Evolutionary conservation across 352 stramenopile genomes (phyloP), one percentile per base, ranked within the genome.

Genomic region (Phytopythium helicoides): DNA sequence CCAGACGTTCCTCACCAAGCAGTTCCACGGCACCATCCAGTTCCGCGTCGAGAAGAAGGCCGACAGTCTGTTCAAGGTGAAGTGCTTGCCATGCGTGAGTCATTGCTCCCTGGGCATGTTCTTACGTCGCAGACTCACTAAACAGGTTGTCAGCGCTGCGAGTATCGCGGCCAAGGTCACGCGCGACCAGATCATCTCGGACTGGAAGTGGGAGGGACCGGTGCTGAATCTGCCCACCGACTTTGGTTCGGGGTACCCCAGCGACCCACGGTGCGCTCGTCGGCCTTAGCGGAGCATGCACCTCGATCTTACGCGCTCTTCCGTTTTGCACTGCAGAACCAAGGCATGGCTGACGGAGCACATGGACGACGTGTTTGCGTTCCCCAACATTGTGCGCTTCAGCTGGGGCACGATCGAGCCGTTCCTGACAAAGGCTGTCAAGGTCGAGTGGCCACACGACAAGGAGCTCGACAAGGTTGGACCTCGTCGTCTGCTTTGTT

Each of bases 11-110:
- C 66, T 98, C 41, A 94, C 95, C 44, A 94, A 95, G 59, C 78
- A 95, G 45, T 96, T 95, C 51, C 69, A 87, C 38, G 82, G 83
- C 22, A 80, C 66, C 21, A 97, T 98, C 64, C 67, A 89, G 52
- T 98, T 98, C 62, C 80, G 90, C 33, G 95, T 98, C n/a, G 89
- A 96, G 64, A 97, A 97, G 76, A 98, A 98, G 59, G 95, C 94
- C 19, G 95, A 98, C 69, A 96, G 91, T 53, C 83, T 98, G 10
- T 98, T 98, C 82, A 97, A 97, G 68, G 89, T 89, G 22, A n/a
- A n/a, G n/a, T n/a, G n/a, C n/a, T n/a, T n/a, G n/a, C n/a, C n/a
- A n/a, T n/a, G n/a, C n/a, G n/a, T n/a, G n/a, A n/a, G n/a, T n/a
- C n/a, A n/a, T n/a, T n/a, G n/a, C n/a, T n/a, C n/a, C n/a, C n/a